Percentiles rank a stretch among this genome's conserved stretches.
These are phyloP conservation scores for Phytopythium ostracodes DNA, from an alignment of 352 stramenopile species.

Conservation along the genomic window DNA sequence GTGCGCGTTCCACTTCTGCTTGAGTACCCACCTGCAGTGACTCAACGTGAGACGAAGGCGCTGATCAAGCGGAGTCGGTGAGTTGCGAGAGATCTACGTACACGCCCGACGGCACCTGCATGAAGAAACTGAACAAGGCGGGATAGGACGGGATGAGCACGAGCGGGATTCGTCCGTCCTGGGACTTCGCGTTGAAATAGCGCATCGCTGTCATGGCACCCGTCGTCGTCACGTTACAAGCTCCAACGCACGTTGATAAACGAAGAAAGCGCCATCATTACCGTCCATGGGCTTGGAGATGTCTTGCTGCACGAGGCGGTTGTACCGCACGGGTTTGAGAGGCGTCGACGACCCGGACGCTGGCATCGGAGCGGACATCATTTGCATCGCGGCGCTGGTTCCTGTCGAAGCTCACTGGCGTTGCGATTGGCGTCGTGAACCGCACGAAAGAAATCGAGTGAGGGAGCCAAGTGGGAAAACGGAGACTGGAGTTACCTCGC, in stretches of 20 bases:
- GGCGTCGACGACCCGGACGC: not conserved
- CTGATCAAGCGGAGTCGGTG: not conserved
- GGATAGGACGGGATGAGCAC: constrained; percentile 60
- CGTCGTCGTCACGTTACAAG: constrained; percentile 16
- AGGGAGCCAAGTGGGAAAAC: no score
- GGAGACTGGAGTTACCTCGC: no score
- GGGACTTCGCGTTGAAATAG: constrained; percentile 51
- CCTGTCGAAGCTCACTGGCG: no score
- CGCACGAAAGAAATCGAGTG: no score
- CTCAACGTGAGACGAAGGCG: not conserved
- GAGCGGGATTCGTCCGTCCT: constrained; percentile 55
- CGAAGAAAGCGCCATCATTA: not conserved
- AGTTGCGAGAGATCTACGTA: constrained; percentile 9
- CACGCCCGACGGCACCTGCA: constrained; percentile 61
- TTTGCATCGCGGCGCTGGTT: not conserved
- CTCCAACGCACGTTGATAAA: not conserved
- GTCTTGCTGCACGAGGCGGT: constrained; percentile 49
- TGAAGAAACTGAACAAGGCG: constrained; percentile 45
- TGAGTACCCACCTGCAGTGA: constrained; percentile 57
- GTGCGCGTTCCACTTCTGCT: constrained; percentile 84
- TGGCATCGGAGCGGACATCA: not conserved
- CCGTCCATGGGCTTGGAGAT: constrained; percentile 51
- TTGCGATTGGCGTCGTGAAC: no score
- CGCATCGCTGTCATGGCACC: constrained; percentile 25
- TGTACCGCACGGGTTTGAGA: constrained; percentile 11